These are phyloP conservation scores for Trichoderma atrobrunneum DNA, from an alignment of 2,329 filamentous ascomycete genomes.

Conservation along the genomic window DNA sequence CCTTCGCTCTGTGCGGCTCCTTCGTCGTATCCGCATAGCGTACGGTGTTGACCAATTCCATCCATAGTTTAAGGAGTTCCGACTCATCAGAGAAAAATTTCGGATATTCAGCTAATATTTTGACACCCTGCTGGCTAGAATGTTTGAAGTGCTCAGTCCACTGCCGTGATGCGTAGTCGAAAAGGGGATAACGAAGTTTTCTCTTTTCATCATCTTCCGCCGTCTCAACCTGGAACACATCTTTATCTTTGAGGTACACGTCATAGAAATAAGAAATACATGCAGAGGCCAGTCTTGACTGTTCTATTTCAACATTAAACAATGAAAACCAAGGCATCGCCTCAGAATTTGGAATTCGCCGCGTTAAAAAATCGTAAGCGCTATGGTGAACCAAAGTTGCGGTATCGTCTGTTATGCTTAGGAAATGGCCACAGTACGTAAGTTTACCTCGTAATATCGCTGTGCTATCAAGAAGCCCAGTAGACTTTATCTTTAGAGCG, in stretches of 20 bases:
- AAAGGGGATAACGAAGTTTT: background rate
- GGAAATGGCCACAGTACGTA: background rate
- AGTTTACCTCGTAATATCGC: background rate
- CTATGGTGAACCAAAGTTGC: background rate
- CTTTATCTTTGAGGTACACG: background rate
- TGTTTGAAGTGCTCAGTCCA: background rate
- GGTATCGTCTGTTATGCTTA: background rate
- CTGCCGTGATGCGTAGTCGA: background rate
- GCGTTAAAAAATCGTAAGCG: background rate
- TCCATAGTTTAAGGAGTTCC: background rate
- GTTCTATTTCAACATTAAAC: background rate
- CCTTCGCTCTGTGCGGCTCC: too few relatives aligned
- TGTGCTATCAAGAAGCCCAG: background rate
- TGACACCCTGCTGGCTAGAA: background rate
- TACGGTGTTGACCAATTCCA: too few relatives aligned
- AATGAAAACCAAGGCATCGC: background rate
- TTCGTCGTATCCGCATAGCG: too few relatives aligned
- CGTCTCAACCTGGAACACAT: too few relatives aligned
- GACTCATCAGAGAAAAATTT: background rate
- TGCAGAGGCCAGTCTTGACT: background rate
- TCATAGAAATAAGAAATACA: background rate
- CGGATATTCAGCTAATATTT: background rate
- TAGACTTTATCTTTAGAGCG: background rate
- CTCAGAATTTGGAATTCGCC: accelerated
- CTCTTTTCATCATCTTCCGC: too few relatives aligned